Base-by-base conservation (phyloP, 2,329 filamentous ascomycete species). In the Scedosporium dehoogii region DNA sequence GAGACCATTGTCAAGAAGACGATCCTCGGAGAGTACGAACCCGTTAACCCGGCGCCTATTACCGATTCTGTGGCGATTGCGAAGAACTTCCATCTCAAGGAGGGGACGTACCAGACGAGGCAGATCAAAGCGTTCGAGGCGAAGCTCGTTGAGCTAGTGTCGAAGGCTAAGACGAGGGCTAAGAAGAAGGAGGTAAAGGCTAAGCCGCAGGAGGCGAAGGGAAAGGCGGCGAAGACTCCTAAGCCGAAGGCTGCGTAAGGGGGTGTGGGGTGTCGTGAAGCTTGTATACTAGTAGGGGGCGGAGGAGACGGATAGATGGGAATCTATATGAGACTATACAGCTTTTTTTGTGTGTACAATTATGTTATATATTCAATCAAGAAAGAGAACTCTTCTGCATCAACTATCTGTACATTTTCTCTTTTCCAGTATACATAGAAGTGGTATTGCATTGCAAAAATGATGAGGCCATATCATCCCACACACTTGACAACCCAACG, bases 41-140 rank as follows among this genome's bases (percentile, higher is more conserved):
- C 70, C 6, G 38, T 64, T 6, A 57, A 62, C 56, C 71, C 74
- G 46, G 66, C 68, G 66, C 72, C 70, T 60, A 69, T 72, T 16
- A 64, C 65, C 44, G 73, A 76, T 29, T 68, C 73, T 5, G 64
- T 73, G 5, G 72, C 70, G 21, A 51, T 74, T 46, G 68, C 75
- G 51, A 70, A 73, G 62, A 70, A 71, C 65, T 73, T 72, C 70
- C 75, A 76, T 56, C 64, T 76, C 62, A 69, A 73, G 61, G 69
- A 73, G 14, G 71, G 72, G 65, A 74, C 75, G 53, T 78, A 76
- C 66, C 66, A 66, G 21, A 64, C 64, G 14, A 67, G 65, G 56
- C 71, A 77, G 33, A 69, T 72, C 58, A 69, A 71, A 59, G 69
- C 67, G 46, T 79, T 79, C 62, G 72, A 78, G 70, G 70, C 65